phyloP scores from a whole-genome alignment of 768 basidiomycete species.

The Serendipita sp. region DNA sequence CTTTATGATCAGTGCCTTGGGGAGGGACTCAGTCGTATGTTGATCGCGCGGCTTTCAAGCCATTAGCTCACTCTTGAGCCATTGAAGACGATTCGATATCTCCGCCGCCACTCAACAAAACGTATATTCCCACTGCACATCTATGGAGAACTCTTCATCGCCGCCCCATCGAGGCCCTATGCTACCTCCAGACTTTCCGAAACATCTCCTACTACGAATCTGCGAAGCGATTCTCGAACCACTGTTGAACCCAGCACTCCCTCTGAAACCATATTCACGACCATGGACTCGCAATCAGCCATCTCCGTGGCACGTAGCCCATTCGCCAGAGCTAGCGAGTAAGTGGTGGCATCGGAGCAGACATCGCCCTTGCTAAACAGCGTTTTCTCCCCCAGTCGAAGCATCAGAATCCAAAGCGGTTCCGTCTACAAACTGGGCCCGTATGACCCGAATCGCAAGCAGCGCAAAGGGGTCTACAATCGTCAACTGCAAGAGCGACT shows the following conservation, averaged over 20 bases:
- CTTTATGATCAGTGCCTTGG: too few species aligned
- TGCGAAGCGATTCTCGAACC: conserved; percentile 2
- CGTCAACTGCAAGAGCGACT: neutral
- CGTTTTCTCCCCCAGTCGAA: too few species aligned
- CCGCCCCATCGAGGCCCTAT: neutral
- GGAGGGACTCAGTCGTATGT: too few species aligned
- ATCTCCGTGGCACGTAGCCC: neutral
- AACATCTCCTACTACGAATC: neutral
- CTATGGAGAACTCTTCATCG: neutral
- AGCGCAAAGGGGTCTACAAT: neutral
- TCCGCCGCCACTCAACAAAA: too few species aligned
- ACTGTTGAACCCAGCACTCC: neutral
- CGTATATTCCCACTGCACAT: too few species aligned
- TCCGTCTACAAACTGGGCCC: neutral
- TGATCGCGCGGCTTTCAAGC: too few species aligned
- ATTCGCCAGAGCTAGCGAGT: neutral
- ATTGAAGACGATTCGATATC: too few species aligned
- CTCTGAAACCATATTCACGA: conserved; percentile 1
- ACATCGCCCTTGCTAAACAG: neutral
- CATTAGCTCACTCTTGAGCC: too few species aligned
- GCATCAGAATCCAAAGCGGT: too few species aligned
- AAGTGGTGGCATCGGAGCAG: too few species aligned
- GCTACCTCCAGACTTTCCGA: neutral
- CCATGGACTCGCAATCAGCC: neutral
- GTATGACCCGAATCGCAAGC: too few species aligned